Evolutionary conservation across 805 yeast genomes (phyloP).

Genomic region (Suhomyces kilbournensis): DNA sequence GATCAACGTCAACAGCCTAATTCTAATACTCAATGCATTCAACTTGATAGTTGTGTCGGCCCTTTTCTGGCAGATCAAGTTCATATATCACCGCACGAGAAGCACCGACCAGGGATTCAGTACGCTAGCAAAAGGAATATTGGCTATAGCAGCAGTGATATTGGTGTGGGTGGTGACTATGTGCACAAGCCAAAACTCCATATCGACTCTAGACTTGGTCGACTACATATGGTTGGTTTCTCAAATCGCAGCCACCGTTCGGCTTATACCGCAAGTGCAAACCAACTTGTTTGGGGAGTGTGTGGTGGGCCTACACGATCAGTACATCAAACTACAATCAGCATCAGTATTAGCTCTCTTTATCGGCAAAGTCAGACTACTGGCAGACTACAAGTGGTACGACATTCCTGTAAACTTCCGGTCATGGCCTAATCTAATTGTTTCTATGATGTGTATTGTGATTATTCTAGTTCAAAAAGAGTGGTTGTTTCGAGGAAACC

Average conservation of each 20-base stretch:
- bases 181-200: neutral
- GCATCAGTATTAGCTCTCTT: neutral
- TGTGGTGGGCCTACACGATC: conserved; percentile 16
- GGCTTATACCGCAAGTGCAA: conserved; percentile 40
- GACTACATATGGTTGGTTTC: conserved; percentile 40
- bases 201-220: conserved; percentile 38
- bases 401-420: conserved; percentile 20
- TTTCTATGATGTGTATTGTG: neutral
- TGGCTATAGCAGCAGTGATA: conserved; percentile 5
- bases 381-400: conserved; percentile 13
- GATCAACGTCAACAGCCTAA: neutral
- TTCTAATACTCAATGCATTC: neutral
- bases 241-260: conserved; percentile 19
- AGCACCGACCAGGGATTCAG: conserved; percentile 40
- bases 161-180: conserved; percentile 6
- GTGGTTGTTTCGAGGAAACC: neutral
- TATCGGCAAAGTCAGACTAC: conserved; percentile 1
- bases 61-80: conserved; percentile 21
- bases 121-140: neutral
- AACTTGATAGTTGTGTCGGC: neutral
- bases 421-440: conserved; percentile 11
- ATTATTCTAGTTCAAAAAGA: neutral
- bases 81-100: conserved; percentile 24
- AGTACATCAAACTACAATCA: conserved; percentile 1
- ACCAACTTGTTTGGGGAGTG: conserved; percentile 37